Base-by-base conservation (phyloP, 1,284 basidiomycete genomes). In the Sporisorium graminicola region DNA sequence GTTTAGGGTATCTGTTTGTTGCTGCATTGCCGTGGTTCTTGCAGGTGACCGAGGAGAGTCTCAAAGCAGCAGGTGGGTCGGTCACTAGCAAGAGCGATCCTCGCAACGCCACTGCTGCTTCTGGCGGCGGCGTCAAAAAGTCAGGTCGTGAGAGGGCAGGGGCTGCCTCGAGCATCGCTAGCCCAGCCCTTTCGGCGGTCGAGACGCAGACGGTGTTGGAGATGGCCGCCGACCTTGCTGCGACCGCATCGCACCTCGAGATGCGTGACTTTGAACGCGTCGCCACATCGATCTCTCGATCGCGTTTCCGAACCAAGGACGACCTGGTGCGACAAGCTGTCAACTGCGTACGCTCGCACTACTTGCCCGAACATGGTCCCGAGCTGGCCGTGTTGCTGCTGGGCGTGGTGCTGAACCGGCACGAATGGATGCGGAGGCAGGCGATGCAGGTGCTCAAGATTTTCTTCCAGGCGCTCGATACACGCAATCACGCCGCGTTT, bases 241-340 rank as follows among this genome's bases (percentile, higher is more conserved):
- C 85, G 9, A 88, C 95, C 26, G 94, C 95, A 1, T 90, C 91
- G 40, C 86, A 88, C 44, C 91, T 94, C 77, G 91, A 91, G 44
- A 89, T 91, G 56, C 89, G 90, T 13, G 93, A 92, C 78, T 92
- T 97, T 74, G 88, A 90, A 65, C 91, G 93, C 35, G 92, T 98
- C 78, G 92, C 96, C 90, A 92, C 89, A 2, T 95, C 94, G 8
- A 95, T 96, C 75, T 91, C 93, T 44, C 94, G 93, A 86, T 88
- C 89, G 24, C 92, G 94, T 49, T 98, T 98, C 88, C 89, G 95
- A 47, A 94, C 94, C 2, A 92, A 92, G 83, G 95, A 98, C 63
- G 95, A 98, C 86, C 94, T 98, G 86, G 89, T 96, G 65, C 91
- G 94, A 3, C 94, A 98, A 84, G 94, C 94, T 0, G 91, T 94